These are phyloP conservation scores for Stenocarpella maydis DNA, from an alignment of 2,329 filamentous ascomycete genomes.

Conservation along the genomic window DNA sequence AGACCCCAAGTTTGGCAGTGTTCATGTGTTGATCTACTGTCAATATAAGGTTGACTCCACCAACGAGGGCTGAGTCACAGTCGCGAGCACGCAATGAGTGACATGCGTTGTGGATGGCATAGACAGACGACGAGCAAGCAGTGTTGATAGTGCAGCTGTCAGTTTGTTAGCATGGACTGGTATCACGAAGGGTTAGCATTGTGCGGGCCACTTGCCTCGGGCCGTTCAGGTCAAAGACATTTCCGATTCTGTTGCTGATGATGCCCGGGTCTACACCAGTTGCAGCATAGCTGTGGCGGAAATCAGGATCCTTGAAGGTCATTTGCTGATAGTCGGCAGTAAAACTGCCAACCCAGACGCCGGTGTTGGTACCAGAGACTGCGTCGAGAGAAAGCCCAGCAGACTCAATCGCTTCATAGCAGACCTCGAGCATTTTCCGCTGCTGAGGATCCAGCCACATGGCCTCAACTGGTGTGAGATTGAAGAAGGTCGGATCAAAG, in stretches of 20 bases:
- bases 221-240: conserved; percentile 49
- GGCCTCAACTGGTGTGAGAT: conserved; percentile 49
- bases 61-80: conserved; percentile 41
- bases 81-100: conserved; percentile 50
- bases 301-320: conserved; percentile 39
- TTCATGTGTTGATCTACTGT: conserved; percentile 42
- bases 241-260: conserved; percentile 48
- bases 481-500: conserved; percentile 52
- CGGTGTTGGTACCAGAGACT: conserved; percentile 40
- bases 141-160: conserved; percentile 42
- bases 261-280: conserved; percentile 48
- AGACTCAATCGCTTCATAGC: conserved; percentile 28
- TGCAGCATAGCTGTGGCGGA: conserved; percentile 40
- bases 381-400: conserved; percentile 45
- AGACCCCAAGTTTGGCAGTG: conserved; percentile 43
- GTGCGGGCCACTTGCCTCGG: conserved; percentile 37
- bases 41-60: conserved; percentile 45
- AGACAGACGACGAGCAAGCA: conserved; percentile 48
- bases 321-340: conserved; percentile 40
- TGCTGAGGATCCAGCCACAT: conserved; percentile 53
- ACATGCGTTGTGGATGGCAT: conserved; percentile 39
- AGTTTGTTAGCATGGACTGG: background rate
- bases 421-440: conserved; percentile 49
- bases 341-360: conserved; percentile 37
- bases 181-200: no score